phyloP scores from a whole-genome alignment of 176 grass and related monocot species.

The Musa troglodytarum region DNA sequence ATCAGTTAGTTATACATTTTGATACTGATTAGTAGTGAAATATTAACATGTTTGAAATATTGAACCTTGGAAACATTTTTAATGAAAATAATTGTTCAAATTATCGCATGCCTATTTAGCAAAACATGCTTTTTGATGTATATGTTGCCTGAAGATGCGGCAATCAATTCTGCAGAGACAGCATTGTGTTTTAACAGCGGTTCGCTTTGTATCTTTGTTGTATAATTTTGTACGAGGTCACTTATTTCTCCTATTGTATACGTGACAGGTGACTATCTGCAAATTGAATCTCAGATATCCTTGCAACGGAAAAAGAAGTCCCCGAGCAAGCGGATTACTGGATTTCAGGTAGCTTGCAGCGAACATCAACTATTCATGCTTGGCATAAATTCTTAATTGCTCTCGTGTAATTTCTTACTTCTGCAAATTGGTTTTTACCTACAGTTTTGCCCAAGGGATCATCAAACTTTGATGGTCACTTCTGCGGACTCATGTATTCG shows the following conservation, averaged over 20 bases:
- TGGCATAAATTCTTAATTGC: neutral
- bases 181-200: too few species aligned
- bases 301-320: slow-evolving; percentile 68
- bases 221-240: slow-evolving; percentile 15
- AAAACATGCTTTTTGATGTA: too few species aligned
- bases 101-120: too few species aligned
- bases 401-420: neutral
- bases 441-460: slow-evolving; percentile 69
- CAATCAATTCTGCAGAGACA: too few species aligned
- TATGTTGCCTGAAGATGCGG: too few species aligned
- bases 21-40: too few species aligned
- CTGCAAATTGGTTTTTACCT: slow-evolving; percentile 27
- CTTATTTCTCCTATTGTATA: slow-evolving; percentile 15
- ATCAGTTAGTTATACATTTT: too few species aligned
- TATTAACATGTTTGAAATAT: too few species aligned
- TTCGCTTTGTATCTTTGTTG: neutral
- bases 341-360: slow-evolving; percentile 61
- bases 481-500: slow-evolving; percentile 77
- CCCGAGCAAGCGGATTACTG: slow-evolving; percentile 57
- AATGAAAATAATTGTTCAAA: too few species aligned
- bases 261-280: slow-evolving; percentile 38
- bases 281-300: slow-evolving; percentile 44
- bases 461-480: slow-evolving; percentile 64
- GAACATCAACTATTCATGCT: neutral
- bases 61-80: too few species aligned